Conservation (phyloP, 805 yeast species). For the Komagataella phaffii region DNA sequence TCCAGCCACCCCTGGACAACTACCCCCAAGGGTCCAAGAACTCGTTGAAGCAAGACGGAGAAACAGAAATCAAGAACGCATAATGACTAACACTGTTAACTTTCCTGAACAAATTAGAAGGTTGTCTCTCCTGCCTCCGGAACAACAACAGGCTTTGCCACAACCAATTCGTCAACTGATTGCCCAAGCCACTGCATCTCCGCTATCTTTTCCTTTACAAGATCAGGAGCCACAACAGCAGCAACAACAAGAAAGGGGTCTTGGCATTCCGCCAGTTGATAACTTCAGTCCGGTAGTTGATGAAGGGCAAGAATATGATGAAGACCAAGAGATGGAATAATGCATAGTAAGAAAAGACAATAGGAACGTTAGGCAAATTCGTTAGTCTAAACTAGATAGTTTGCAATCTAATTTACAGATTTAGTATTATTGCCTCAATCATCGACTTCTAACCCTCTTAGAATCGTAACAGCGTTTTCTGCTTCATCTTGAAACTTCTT, state of each 20-base stretch:
- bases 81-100: background rate
- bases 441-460: background rate
- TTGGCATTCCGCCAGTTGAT: background rate
- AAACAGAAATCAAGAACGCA: background rate
- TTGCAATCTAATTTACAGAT: background rate
- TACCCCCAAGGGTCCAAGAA: background rate
- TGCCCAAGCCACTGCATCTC: background rate
- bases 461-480: slow-evolving; percentile 27
- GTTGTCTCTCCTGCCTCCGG: background rate
- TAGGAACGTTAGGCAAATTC: background rate
- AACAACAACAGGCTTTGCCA: background rate
- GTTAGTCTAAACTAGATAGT: background rate
- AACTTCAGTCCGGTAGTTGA: background rate
- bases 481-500: slow-evolving; percentile 33
- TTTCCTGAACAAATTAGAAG: background rate
- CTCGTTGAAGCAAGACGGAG: background rate
- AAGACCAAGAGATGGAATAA: background rate
- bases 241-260: background rate
- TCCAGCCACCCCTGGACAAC: background rate
- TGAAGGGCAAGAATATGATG: background rate
- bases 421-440: background rate
- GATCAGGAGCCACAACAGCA: background rate
- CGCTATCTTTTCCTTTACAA: background rate
- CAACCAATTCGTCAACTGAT: background rate
- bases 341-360: background rate